Base-by-base conservation (phyloP, 768 basidiomycete genomes). In the Suillus alpinus region DNA sequence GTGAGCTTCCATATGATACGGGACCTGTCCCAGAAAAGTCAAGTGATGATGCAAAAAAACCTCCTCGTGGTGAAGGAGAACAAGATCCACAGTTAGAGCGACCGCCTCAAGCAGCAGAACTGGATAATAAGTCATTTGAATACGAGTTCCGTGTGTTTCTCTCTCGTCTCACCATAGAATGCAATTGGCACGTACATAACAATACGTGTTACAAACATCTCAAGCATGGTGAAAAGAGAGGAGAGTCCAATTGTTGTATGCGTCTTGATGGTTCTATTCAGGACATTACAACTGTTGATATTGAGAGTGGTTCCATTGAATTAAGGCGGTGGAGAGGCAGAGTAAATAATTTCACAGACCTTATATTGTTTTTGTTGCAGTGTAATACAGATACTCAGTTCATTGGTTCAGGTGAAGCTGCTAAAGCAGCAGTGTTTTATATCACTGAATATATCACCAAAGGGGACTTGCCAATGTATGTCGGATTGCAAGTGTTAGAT, bases 391-490 rank as follows among this genome's bases (percentile, higher is more conserved):
- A 76, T 29, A 70, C 73, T 9, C 73, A 75, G 29, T 72, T 58
- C 43, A 71, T 76, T 2, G 68, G 67, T 0, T 76, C 70, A 0
- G 74, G 76, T 0, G 60, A 64, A n/a, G 64, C 65, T 0, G 72
- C 73, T 0, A 77, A 75, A 50, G 74, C 73, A 0, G 39, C 73
- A 0, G 59, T 77, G 0, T 76, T 66, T 52, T 77, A 77, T 34
- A 62, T 77, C 0, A 76, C 74, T 0, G 76, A 77, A 39, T 77
- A 77, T 41, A 73, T 77, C 5, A 76, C 75, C 0, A 77, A 77
- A 55, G 37, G 56, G 0, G 39, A 60, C 16, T 23, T 74, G 18
- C 59, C 66, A 14, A 56, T 62, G 0, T 65, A 74, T 56, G 60
- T 65, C 0, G 64, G 68, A 2, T 50, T 67, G 2, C 40, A 55